These are phyloP conservation scores for Yamadazyma endophytica DNA, from an alignment of 805 yeast genomes.

Conservation along the genomic window DNA sequence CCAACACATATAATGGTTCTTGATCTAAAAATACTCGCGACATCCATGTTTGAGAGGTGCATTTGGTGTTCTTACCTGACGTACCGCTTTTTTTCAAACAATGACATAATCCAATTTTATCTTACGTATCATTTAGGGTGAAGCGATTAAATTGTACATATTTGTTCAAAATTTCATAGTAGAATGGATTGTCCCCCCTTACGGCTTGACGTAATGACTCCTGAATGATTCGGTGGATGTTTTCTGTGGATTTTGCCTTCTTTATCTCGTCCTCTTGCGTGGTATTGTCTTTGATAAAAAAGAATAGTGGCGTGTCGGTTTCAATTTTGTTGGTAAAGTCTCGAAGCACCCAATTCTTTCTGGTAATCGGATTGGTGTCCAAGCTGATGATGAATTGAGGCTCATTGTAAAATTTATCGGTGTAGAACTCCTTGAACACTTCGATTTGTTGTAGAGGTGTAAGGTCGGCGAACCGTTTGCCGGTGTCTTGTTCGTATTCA, in stretches of 20 bases:
- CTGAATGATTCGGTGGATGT: conserved; percentile 2
- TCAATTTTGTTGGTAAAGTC: conserved; percentile 23
- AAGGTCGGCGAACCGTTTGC: neutral
- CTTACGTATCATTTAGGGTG: no score
- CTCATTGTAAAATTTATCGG: conserved; percentile 16
- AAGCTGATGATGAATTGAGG: conserved; percentile 21
- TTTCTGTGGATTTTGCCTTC: conserved; percentile 2
- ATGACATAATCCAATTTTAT: no score
- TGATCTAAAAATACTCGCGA: no score
- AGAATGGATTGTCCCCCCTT: conserved; percentile 6
- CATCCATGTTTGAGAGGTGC: no score
- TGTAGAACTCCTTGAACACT: conserved; percentile 22
- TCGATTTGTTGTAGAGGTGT: conserved; percentile 33
- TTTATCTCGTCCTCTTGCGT: conserved; percentile 12
- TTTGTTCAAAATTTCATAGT: conserved; percentile 7
- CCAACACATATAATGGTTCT: no score
- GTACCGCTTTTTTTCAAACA: no score
- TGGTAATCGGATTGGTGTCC: conserved; percentile 31
- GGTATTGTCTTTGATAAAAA: conserved; percentile 11
- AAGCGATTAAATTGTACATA: conserved; percentile 7
- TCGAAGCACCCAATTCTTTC: conserved; percentile 28
- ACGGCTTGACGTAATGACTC: conserved; percentile 7
- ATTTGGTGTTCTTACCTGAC: no score
- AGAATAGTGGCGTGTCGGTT: conserved; percentile 13
- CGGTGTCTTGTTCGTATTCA: neutral